Conservation (phyloP, 1,284 basidiomycete genomes). For the Naganishia sp. region DNA sequence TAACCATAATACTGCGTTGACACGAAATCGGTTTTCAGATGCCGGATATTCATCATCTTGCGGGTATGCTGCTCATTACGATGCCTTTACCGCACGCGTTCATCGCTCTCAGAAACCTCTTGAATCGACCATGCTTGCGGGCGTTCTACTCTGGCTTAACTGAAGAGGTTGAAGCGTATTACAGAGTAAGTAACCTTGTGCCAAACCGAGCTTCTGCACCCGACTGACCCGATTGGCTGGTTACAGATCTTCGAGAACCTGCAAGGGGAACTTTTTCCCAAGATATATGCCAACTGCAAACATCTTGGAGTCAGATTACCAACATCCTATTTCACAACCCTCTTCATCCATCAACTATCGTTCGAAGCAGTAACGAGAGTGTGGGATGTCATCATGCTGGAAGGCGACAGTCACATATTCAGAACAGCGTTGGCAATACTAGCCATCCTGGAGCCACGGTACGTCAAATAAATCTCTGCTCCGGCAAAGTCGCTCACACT, state of each 20-base stretch:
- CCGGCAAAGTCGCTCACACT: neutral
- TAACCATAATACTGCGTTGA: too few species aligned
- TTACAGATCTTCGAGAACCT: conserved; percentile 86
- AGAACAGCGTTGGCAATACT: conserved; percentile 80
- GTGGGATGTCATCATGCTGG: conserved; percentile 67
- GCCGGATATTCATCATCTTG: conserved; percentile 59
- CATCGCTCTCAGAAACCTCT: conserved; percentile 80
- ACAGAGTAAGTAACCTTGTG: conserved; percentile 38
- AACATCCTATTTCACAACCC: conserved; percentile 69
- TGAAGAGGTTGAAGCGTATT: conserved; percentile 71
- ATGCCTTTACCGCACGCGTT: conserved; percentile 76
- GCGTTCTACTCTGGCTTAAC: conserved; percentile 71
- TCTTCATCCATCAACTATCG: conserved; percentile 83
- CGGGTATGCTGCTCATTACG: conserved; percentile 86
- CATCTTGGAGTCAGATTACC: conserved; percentile 59
- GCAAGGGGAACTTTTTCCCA: conserved; percentile 90
- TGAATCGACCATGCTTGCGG: conserved; percentile 80
- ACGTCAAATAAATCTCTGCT: conserved; percentile 16
- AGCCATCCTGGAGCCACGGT: conserved; percentile 77
- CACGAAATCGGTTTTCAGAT: conserved; percentile 39
- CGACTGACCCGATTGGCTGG: conserved; percentile 35
- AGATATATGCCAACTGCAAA: conserved; percentile 95
- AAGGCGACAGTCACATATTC: conserved; percentile 62
- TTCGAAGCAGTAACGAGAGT: conserved; percentile 82
- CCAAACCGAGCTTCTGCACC: neutral